Evolutionary conservation across 139 green algal genomes (phyloP).

Genomic region (Coelastrella sp.): DNA sequence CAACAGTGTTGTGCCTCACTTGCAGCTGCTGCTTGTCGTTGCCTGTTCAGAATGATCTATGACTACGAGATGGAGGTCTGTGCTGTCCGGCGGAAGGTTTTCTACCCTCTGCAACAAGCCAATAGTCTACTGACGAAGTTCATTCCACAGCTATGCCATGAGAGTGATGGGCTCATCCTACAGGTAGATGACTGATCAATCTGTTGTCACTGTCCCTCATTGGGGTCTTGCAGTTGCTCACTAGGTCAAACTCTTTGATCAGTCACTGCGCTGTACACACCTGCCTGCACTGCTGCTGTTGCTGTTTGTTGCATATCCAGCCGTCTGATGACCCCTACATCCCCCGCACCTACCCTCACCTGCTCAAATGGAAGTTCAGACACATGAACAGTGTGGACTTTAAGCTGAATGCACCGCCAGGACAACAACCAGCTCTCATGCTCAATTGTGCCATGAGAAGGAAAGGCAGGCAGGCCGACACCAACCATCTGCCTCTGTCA

Average conservation of each 20-base stretch:
- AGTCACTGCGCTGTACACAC: neutral
- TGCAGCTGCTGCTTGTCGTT: neutral
- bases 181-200: constrained; percentile 64
- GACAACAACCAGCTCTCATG: constrained; percentile 11
- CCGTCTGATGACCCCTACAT: constrained; percentile 80
- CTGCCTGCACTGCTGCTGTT: neutral
- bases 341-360: constrained; percentile 81
- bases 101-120: constrained; percentile 78
- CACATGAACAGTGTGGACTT: constrained; percentile 98
- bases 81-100: constrained; percentile 88
- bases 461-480: constrained; percentile 1
- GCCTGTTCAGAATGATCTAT: constrained; percentile 52
- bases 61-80: constrained; percentile 77
- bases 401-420: constrained; percentile 47
- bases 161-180: constrained; percentile 96
- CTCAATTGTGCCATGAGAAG: constrained; percentile 36
- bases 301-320: constrained; percentile 10
- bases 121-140: constrained; percentile 79
- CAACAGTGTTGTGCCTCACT: neutral
- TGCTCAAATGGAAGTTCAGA: constrained; percentile 99
- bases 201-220: neutral
- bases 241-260: neutral
- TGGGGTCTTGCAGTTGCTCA: neutral
- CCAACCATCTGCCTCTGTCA: constrained; percentile 30
- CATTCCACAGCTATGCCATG: constrained; percentile 86